phyloP scores from a whole-genome alignment of 1,284 basidiomycete species.

The Mrakiaceae sp. region DNA sequence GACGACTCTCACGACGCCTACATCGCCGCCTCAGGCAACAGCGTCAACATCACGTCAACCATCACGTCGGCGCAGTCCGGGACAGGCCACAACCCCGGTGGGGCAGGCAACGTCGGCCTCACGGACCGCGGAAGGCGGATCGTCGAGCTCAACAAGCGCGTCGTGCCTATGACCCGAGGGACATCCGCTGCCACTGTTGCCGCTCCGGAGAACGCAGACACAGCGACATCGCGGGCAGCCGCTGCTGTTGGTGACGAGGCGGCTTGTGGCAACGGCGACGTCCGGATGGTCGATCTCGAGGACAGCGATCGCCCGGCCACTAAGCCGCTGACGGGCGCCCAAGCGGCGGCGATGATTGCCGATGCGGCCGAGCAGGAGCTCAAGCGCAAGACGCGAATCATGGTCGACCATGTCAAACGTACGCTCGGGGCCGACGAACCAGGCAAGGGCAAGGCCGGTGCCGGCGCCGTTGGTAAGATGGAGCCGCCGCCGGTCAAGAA shows the following conservation, averaged over 20 bases:
- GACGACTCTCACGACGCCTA: conserved; percentile 47
- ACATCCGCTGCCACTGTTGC: neutral
- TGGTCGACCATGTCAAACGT: conserved; percentile 12
- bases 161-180: conserved; percentile 16
- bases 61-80: conserved; percentile 27
- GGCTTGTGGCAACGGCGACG: neutral
- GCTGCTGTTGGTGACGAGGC: neutral
- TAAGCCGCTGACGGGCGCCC: no score
- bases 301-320: no score
- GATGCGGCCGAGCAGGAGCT: neutral
- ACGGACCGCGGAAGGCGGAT: conserved; percentile 31
- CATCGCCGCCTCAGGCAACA: conserved; percentile 87
- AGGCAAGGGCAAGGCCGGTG: neutral
- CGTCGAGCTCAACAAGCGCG: conserved; percentile 34
- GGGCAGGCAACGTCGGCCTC: conserved; percentile 18
- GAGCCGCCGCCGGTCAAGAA: conserved; percentile 16
- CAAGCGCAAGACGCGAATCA: conserved; percentile 6
- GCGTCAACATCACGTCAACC: conserved; percentile 79
- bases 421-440: neutral
- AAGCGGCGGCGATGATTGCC: neutral
- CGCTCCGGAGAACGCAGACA: neutral
- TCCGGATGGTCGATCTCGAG: no score
- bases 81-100: conserved; percentile 20
- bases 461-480: conserved; percentile 4
- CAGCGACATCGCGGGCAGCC: no score